phyloP scores from a whole-genome alignment of 306 rosid genomes.

The Erythrophleum fordii region DNA sequence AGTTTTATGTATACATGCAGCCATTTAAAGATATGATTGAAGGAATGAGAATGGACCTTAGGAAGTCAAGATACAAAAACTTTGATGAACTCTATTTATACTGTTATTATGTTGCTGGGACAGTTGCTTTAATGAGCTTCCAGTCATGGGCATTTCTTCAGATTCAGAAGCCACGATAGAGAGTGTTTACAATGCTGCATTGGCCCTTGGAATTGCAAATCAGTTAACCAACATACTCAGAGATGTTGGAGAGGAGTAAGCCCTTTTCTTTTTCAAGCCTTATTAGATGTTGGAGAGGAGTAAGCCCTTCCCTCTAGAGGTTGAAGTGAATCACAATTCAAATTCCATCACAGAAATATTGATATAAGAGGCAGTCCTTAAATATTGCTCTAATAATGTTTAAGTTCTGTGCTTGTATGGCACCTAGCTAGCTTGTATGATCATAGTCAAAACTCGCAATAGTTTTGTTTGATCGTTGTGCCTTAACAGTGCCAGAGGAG shows the following conservation, averaged over 20 bases:
- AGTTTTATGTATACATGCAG: conserved; percentile 34
- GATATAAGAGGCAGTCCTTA: not conserved
- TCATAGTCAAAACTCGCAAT: not conserved
- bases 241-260: conserved; percentile 11
- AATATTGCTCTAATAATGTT: not conserved
- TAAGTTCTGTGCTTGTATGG: conserved; percentile 2
- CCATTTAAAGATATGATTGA: conserved; percentile 63
- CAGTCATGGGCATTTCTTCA: conserved; percentile 61
- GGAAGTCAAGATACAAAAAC: conserved; percentile 53
- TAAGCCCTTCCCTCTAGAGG: not conserved
- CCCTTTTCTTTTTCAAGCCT: not conserved
- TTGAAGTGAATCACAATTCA: not conserved
- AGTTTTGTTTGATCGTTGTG: no score
- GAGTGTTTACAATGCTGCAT: conserved; percentile 53
- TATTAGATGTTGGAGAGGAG: no score
- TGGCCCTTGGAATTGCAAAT: conserved; percentile 5
- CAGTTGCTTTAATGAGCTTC: conserved; percentile 64
- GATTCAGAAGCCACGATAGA: conserved; percentile 51
- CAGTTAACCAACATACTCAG: conserved; percentile 6
- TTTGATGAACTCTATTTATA: conserved; percentile 62
- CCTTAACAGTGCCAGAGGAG: conserved; percentile 51
- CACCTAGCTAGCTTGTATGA: not conserved
- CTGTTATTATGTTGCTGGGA: conserved; percentile 67
- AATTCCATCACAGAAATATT: not conserved
- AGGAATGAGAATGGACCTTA: conserved; percentile 64